Base-by-base conservation (phyloP, 306 rosid species). In the Inga laurina region DNA sequence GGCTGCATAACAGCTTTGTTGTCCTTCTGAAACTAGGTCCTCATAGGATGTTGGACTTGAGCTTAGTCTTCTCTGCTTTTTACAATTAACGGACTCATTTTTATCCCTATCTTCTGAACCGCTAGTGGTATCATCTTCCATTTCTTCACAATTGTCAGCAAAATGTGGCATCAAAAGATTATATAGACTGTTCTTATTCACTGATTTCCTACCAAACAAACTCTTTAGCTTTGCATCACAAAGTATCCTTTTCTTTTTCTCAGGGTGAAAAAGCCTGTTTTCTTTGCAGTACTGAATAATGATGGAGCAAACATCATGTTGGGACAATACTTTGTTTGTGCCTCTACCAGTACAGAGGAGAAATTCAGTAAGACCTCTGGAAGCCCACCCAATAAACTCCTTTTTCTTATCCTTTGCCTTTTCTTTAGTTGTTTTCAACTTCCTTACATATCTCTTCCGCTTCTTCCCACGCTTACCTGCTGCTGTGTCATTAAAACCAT, bases 301-400 rank as follows among this genome's bases (percentile, higher is more conserved):
- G 41, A 92, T 82, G 13, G 93, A 81, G 73, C 83, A 32, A 68
- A 94, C 94, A 19, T 92, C 97, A 73, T 81, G 57, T 82, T 91
- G 94, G n/a, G 94, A 90, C 56, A 84, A 74, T 78, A 85, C 86
- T 67, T 75, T 72, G 37, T 74, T 77, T 0, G 88, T 87, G 81
- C 90, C 93, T 81, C 64, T 79, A 44, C 95, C 89, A 13, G 79
- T 81, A 45, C 71, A 21, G 34, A 82, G n/a, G 86, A 94, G 97
- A 87, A 94, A 94, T 37, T 85, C 89, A 80, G 86, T 39, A 39
- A 94, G 90, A 68, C 83, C 64, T 86, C 78, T 87, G 34, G 97
- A 90, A 61, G 91, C 93, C 98, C 98, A 94, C 43, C 95, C 98
- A 81, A 81, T 75, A 84, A 90, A 92, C 73, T 91, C 91, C 37